Evolutionary conservation across 192 early-diverging fungal species (phyloP), one percentile per base, ranked within the genome.

Genomic region (Linnemannia elongata): DNA sequence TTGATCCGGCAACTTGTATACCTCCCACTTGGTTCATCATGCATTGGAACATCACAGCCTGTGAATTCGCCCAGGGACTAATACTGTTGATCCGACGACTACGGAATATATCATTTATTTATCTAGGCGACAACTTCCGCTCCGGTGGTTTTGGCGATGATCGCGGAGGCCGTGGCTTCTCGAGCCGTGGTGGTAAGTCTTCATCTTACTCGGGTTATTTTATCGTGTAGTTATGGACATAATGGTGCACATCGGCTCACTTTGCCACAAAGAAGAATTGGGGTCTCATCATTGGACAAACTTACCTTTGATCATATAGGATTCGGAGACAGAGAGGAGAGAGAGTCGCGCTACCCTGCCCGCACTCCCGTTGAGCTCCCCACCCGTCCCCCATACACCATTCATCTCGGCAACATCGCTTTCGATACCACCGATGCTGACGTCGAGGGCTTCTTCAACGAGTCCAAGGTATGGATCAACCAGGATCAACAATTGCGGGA

Each of bases 361-460:
- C 85, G 89, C 77, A 8, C 92, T 89, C 75, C 92, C 83, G 86
- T 89, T 69, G 92, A 93, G 0, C 92, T 97, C 81, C 97, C 97
- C 36, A 95, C 95, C 44, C 81, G 91, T 42, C 95, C 97, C 27
- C 98, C 98, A 63, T 99, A 91, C 93, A 98, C 95, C 17, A 95
- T 96, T 30, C 96, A 94, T 88, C 89, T 99, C 72, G 97, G 96
- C 71, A 99, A 99, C 93, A 89, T 99, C 71, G 92, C 97, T 20
- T 98, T 94, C 88, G 95, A 97, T 55, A 93, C 90, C 22, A 92
- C 92, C 66, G 98, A 99, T 74, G 75, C 88, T 9, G 94, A 94
- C 88, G 82, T 99, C 38, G 91, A 92, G 78, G 87, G 88, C 54
- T 92, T 97, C 73, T 98, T 99, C 87, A 81, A 76, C 54, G 91